Evolutionary conservation across 2,329 filamentous ascomycete species (phyloP).

Genomic region (Colletotrichum horii): DNA sequence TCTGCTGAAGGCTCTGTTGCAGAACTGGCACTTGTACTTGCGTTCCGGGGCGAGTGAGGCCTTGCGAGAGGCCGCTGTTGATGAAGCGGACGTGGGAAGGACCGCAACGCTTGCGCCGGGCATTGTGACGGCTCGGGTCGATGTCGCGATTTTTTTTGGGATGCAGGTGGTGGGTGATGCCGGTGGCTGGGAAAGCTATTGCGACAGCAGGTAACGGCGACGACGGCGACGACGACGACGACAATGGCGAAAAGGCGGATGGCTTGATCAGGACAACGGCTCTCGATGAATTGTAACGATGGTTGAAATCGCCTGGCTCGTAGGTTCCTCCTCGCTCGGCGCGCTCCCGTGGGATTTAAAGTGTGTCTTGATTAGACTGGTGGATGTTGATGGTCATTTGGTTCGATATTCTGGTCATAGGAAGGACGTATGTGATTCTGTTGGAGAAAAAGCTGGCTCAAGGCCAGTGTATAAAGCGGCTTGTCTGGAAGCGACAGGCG

Average conservation of each 20-base stretch:
- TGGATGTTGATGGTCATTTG: conserved; percentile 29
- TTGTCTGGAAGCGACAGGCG: conserved; percentile 20
- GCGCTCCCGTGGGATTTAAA: conserved; percentile 74
- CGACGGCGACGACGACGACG: conserved; percentile 26
- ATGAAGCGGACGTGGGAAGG: conserved; percentile 66
- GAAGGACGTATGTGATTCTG: conserved; percentile 22
- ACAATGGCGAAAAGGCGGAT: conserved; percentile 30
- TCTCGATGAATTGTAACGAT: conserved; percentile 52
- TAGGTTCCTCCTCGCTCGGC: conserved; percentile 55
- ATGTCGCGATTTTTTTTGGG: conserved; percentile 26
- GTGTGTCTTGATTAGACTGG: conserved; percentile 55
- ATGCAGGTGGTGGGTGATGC: conserved; percentile 22
- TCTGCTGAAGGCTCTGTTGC: conserved; percentile 94
- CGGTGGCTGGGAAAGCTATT: conserved; percentile 11
- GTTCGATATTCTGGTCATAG: conserved; percentile 28
- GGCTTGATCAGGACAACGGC: conserved; percentile 33
- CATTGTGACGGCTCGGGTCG: conserved; percentile 59
- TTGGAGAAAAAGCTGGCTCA: conserved; percentile 31
- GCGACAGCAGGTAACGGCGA: conserved; percentile 26
- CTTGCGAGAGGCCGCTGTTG: conserved; percentile 78
- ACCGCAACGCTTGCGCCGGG: conserved; percentile 73
- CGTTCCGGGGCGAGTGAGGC: conserved; percentile 82
- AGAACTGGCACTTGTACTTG: conserved; percentile 99
- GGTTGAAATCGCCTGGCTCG: conserved; percentile 62
- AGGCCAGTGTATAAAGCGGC: conserved; percentile 20